These are phyloP conservation scores for Coprinopsis strossmayeri DNA, from an alignment of 768 basidiomycete genomes.

Conservation along the genomic window DNA sequence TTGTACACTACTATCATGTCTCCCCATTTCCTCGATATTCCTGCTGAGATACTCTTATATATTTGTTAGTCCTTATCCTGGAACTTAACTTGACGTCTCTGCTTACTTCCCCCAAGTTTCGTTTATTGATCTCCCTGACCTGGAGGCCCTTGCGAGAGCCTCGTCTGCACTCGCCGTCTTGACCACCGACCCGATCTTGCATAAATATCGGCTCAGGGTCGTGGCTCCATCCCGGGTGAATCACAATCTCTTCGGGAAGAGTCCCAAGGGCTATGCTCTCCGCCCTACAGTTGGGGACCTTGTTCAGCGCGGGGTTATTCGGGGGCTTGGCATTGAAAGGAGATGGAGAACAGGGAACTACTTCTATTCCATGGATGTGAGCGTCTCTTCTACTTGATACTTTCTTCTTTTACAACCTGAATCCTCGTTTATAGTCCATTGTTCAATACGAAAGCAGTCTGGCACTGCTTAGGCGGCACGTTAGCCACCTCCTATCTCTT, in stretches of 20 bases:
- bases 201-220: slow-evolving; percentile 52
- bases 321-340: slow-evolving; percentile 59
- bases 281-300: slow-evolving; percentile 64
- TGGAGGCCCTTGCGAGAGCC: slow-evolving; percentile 44
- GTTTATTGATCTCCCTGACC: slow-evolving; percentile 69
- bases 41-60: slow-evolving; percentile 51
- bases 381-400: slow-evolving; percentile 16
- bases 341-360: slow-evolving; percentile 63
- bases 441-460: slow-evolving; percentile 58
- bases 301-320: slow-evolving; percentile 63
- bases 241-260: slow-evolving; percentile 57
- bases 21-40: slow-evolving; percentile 30
- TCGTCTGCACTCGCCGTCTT: slow-evolving; percentile 42
- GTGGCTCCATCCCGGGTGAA: slow-evolving; percentile 62
- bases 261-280: slow-evolving; percentile 47
- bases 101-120: slow-evolving; percentile 46
- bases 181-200: slow-evolving; percentile 57
- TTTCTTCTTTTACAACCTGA: slow-evolving; percentile 6
- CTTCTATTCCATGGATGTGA: slow-evolving; percentile 54
- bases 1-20: slow-evolving; percentile 10
- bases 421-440: slow-evolving; percentile 45
- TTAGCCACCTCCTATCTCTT: slow-evolving; percentile 43
- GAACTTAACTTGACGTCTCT: neutral
- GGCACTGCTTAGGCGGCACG: slow-evolving; percentile 47
- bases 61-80: slow-evolving; percentile 57